Conservation (phyloP, 176 grass and related monocot genomes). For the Puya raimondii region DNA sequence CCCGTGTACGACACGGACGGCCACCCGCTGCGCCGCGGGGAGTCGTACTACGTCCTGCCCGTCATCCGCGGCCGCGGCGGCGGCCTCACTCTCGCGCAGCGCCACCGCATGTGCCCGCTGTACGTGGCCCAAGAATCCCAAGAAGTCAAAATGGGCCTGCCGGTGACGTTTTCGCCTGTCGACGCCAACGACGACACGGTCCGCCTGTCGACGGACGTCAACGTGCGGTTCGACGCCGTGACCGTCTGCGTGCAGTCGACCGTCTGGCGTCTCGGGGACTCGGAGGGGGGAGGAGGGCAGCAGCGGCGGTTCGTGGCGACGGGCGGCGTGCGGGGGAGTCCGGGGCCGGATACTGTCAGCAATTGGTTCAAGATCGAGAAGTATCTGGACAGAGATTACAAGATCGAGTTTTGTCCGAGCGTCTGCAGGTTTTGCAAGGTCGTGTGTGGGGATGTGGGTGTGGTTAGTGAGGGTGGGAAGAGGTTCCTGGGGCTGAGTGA, state of each 20-base stretch:
- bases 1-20: background rate
- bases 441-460: conserved; percentile 17
- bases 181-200: background rate
- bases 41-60: background rate
- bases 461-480: conserved; percentile 1
- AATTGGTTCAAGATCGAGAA: conserved; percentile 25
- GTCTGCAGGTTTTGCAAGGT: conserved; percentile 6
- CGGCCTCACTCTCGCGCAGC: background rate
- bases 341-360: background rate
- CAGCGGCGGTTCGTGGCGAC: background rate
- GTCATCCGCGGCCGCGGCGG: background rate
- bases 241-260: conserved; percentile 16
- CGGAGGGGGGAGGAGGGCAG: background rate
- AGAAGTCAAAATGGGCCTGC: background rate
- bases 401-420: conserved; percentile 13
- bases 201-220: conserved; percentile 15
- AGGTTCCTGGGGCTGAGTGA: conserved; percentile 3
- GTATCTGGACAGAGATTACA: conserved; percentile 9
- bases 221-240: conserved; percentile 2
- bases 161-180: background rate
- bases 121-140: background rate
- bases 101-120: background rate
- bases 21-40: background rate
- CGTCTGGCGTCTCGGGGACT: conserved; percentile 11
- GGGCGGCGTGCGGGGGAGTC: background rate